Evolutionary conservation across 257 asterid genomes (phyloP).

Genomic region (Ligustrum vulgare): DNA sequence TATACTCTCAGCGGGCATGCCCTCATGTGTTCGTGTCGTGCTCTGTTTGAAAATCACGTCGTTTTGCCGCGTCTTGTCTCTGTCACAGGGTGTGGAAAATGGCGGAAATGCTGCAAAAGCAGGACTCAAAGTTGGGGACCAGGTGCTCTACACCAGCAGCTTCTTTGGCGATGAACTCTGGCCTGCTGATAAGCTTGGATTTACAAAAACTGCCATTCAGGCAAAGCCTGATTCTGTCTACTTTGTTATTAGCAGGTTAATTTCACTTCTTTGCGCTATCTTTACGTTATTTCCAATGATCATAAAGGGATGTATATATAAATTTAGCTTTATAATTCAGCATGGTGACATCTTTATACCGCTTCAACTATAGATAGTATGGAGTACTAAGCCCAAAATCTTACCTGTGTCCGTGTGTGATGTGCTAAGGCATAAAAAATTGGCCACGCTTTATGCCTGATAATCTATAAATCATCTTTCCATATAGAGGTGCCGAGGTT

Average conservation of each 20-base stretch:
- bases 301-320: background rate
- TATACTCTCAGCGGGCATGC: background rate
- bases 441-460: conserved; percentile 3
- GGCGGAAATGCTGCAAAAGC: conserved; percentile 99
- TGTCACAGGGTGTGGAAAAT: conserved; percentile 62
- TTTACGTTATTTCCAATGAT: background rate
- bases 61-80: background rate
- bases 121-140: conserved; percentile 92
- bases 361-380: background rate
- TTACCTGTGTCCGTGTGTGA: background rate
- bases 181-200: conserved; percentile 99
- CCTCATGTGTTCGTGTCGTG: background rate
- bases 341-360: background rate
- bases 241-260: conserved; percentile 87
- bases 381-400: background rate
- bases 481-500: conserved; percentile 74
- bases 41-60: background rate
- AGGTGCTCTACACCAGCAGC: conserved; percentile 93
- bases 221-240: conserved; percentile 94
- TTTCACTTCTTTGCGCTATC: background rate
- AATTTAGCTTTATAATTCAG: background rate
- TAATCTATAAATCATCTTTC: background rate
- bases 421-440: background rate
- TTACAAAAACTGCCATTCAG: conserved; percentile 91
- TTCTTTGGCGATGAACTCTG: conserved; percentile 98